Conservation (phyloP, 1,284 basidiomycete genomes). For the Pseudozyma thailandica region DNA sequence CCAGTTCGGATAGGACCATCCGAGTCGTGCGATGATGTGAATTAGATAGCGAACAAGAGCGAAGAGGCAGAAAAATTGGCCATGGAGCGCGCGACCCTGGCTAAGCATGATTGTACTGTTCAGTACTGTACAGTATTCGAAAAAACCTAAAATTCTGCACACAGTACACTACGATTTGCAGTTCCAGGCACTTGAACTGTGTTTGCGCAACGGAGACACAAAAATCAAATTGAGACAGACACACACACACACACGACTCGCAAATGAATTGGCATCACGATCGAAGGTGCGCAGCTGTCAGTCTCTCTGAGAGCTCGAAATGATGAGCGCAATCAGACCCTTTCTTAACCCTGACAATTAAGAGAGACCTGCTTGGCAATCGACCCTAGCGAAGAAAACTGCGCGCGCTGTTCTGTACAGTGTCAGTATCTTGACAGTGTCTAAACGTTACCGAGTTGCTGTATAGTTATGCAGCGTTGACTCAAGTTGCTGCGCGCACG, state of each 20-base stretch:
- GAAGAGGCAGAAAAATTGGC: no score
- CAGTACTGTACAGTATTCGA: not conserved
- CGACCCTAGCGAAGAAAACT: not conserved
- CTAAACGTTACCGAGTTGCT: no score
- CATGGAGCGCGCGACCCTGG: not conserved
- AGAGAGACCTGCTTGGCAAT: no score
- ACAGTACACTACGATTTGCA: no score
- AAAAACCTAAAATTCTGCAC: not conserved
- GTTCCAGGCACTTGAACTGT: not conserved
- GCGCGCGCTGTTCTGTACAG: not conserved
- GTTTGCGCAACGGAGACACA: not conserved
- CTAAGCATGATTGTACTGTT: no score
- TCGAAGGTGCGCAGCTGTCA: slow-evolving; percentile 22
- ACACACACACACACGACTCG: no score
- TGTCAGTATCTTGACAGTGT: no score
- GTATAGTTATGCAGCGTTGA: no score
- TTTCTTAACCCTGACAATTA: not conserved
- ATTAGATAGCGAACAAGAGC: no score
- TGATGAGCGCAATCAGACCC: slow-evolving; percentile 3
- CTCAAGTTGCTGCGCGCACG: no score
- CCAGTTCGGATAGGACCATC: no score
- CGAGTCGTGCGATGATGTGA: no score
- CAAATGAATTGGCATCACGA: slow-evolving; percentile 17
- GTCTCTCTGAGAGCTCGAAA: not conserved
- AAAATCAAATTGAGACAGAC: not conserved